These are phyloP conservation scores for Leishmania tarentolae DNA, from an alignment of 208 protist species.

Conservation along the genomic window DNA sequence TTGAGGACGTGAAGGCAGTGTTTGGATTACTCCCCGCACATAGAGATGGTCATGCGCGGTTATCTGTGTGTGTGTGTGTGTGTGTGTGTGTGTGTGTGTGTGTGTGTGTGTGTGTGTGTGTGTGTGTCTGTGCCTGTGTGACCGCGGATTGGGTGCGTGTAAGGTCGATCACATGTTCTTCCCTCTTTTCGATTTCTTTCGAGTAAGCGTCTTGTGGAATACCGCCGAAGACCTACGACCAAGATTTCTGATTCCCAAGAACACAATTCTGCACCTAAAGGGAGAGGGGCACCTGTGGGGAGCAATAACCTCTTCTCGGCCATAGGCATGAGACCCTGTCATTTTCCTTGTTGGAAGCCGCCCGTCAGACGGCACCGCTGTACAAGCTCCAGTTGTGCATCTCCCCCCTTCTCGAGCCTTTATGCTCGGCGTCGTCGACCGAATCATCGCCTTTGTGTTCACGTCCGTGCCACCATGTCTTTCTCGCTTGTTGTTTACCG, in stretches of 20 bases:
- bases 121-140: background rate
- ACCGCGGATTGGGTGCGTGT: background rate
- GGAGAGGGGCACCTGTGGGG: background rate
- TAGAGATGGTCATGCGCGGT: background rate
- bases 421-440: background rate
- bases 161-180: background rate
- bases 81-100: background rate
- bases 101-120: background rate
- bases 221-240: background rate
- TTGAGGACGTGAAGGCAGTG: constrained; percentile 28
- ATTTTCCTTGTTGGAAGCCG: background rate
- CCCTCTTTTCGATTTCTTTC: background rate
- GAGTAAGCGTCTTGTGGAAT: background rate
- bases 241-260: background rate
- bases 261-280: background rate
- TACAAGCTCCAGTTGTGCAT: background rate
- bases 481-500: background rate
- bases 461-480: background rate
- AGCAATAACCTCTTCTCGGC: background rate
- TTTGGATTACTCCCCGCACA: background rate
- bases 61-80: background rate
- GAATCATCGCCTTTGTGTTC: background rate
- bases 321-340: background rate
- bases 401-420: background rate
- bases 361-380: background rate